Conservation (phyloP, 2,329 filamentous ascomycete genomes). For the Mariannaea sp. region DNA sequence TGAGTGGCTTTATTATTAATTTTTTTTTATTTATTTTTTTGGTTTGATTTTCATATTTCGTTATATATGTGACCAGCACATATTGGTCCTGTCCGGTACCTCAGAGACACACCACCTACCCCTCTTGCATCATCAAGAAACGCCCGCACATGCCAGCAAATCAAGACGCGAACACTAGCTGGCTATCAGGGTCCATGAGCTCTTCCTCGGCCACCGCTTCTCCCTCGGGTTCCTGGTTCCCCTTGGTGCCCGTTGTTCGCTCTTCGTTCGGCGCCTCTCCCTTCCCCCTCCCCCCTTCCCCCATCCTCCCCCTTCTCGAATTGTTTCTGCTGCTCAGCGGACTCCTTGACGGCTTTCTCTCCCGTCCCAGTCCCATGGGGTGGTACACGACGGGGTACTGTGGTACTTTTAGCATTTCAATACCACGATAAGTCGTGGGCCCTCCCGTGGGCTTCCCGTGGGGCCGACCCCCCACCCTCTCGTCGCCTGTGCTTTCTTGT, state of each 20-base stretch:
- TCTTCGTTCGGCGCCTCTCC: constrained; percentile 2
- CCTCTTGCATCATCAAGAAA: background rate
- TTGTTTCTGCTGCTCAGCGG: too few species aligned
- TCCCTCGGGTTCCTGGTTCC: constrained; percentile 24
- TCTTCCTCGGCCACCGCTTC: background rate
- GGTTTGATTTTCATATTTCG: background rate
- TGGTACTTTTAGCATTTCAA: too few species aligned
- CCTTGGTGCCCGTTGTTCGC: constrained; percentile 28
- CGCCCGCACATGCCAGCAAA: constrained; percentile 17
- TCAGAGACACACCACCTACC: background rate
- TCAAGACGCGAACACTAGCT: constrained; percentile 17
- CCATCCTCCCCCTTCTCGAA: too few species aligned
- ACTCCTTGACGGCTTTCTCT: constrained; percentile 11
- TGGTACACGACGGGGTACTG: too few species aligned
- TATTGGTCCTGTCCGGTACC: background rate
- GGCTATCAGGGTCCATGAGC: constrained; percentile 26
- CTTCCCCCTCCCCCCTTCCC: too few species aligned
- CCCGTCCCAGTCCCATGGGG: too few species aligned
- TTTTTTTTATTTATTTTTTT: too few species aligned
- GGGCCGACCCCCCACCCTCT: constrained; percentile 29
- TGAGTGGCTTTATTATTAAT: too few species aligned
- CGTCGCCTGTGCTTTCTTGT: constrained; percentile 26
- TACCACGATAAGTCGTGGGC: constrained; percentile 17
- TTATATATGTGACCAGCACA: background rate
- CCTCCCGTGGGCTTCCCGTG: constrained; percentile 27